Base-by-base conservation (phyloP, 345 rosid species). In the Camelina hispida region DNA sequence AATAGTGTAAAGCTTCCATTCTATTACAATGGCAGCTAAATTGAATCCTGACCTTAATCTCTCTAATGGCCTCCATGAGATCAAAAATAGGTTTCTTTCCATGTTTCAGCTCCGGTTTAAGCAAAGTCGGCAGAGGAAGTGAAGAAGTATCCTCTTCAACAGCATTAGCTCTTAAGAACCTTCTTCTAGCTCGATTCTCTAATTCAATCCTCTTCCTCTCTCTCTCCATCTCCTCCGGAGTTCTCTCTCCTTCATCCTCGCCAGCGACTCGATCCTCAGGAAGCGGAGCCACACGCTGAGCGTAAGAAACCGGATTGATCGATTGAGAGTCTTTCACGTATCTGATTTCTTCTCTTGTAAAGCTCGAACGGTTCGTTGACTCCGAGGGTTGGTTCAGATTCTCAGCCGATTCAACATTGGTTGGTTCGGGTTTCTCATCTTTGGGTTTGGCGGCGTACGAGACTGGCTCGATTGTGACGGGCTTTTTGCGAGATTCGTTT, bases 31-130 rank as follows among this genome's bases (percentile, higher is more conserved):
- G 68, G 22, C 44, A 58, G 57, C 22, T 58, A 25, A 37, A 37
- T 2, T 37, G 12, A 37, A 54, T 20, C 59, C 81, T 58, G 73
- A 95, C 99, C 99, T 92, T 92, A 75, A 92, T 85, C 73, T 86
- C 89, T 72, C 80, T 81, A 74, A 95, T 87, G 43, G 99, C 99
- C 43, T 95, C 97, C 80, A 68, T 77, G 83, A 95, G 87, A 82
- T 95, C 99, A 37, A 85, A 80, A 78, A 87, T 68, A 38, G 89
- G 76, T 28, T 73, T 83, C 78, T 81, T 89, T 63, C 89, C 91
- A 0, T 59, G 79, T 48, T 77, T 92, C 86, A 84, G 78, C 71
- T 75, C 87, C 6, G 89, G 83, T 83, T 79, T 84, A 61, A 95
- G 83, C 79, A 88, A 75, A 64, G 77, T 69, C 0, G 99, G 97